These are phyloP conservation scores for Plasmodium reichenowi DNA, from an alignment of 169 alveolate genomes.

Conservation along the genomic window DNA sequence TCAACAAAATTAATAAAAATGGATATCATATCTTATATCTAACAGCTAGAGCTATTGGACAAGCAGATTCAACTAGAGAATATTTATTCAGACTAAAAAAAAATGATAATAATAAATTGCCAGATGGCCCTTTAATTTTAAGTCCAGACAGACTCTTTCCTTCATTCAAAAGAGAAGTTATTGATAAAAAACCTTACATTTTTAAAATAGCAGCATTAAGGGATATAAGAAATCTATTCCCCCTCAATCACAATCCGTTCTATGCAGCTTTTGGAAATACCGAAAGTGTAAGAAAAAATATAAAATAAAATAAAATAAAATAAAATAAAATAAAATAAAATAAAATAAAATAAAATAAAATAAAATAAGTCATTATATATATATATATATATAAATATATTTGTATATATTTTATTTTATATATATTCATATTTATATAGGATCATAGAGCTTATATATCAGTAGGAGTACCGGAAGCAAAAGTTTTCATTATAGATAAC, in stretches of 20 bases:
- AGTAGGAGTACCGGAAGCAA: slow-evolving; percentile 94
- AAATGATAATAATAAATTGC: slow-evolving; percentile 88
- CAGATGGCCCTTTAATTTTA: slow-evolving; percentile 97
- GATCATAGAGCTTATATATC: slow-evolving; percentile 93
- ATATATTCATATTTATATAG: slow-evolving; percentile 28
- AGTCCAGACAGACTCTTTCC: slow-evolving; percentile 97
- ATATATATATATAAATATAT: neutral
- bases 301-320: no score
- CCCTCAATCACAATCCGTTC: slow-evolving; percentile 92
- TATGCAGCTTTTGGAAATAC: slow-evolving; percentile 99
- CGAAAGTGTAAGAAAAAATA: slow-evolving; percentile 87
- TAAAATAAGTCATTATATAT: neutral
- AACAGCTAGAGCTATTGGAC: slow-evolving; percentile 98
- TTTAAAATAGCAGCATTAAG: slow-evolving; percentile 96
- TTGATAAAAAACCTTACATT: slow-evolving; percentile 94
- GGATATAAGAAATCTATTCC: slow-evolving; percentile 94
- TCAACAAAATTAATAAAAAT: slow-evolving; percentile 90
- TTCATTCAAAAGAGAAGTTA: slow-evolving; percentile 97
- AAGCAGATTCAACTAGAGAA: slow-evolving; percentile 95
- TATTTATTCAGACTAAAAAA: slow-evolving; percentile 92
- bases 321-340: neutral
- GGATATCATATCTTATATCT: slow-evolving; percentile 97
- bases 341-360: no score
- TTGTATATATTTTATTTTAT: neutral
- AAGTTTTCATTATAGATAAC: slow-evolving; percentile 92